Base-by-base conservation (phyloP, 768 basidiomycete genomes). In the Steccherinum ochraceum region DNA sequence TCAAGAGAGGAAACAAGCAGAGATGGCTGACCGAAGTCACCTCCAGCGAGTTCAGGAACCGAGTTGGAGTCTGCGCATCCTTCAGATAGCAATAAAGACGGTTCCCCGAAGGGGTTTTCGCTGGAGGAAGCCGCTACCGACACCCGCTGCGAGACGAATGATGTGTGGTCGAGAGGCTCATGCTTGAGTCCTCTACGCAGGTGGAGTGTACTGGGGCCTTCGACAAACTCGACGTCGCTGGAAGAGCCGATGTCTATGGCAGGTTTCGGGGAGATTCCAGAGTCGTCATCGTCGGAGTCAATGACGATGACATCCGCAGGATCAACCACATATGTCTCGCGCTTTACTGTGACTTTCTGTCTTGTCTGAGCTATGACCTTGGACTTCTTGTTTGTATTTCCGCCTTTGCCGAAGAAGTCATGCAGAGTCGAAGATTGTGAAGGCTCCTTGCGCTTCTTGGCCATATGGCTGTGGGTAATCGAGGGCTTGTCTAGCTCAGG, bases 251-350 rank as follows among this genome's bases (percentile, higher is more conserved):
- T 19, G 12, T 40, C 25, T 20, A 35, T 40, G 13, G 42, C 16
- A 11, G 21, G 12, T 35, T 45, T 16, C 40, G 4, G 4, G 11
- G 20, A 3, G 3, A 20, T 19, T 18, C 39, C 51, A 1, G 47
- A 40, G 24, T 51, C 52, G 13, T 64, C 66, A 26, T 65, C 64
- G 41, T 66, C 63, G 3, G 63, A 64, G 44, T 64, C 67, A 18
- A 68, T 61, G 49, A 67, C 56, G 24, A 69, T 66, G 27, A 68
- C 55, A 1, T 68, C 64, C 4, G 52, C 56, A 12, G 59, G 53
- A 21, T 44, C 27, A 16, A 60, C 52, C 24, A 0, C 24, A 45
- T 30, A 46, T 19, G 11, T 12, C 18, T 43, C 41, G 16, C 41
- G 18, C 21, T 43, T 43, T 5, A 43, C 10, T n/a, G 41, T 7